Percentiles rank a stretch among this genome's conserved stretches.
Conservation (phyloP, 2,329 filamentous ascomycete genomes). For the Cercospora sojina region DNA sequence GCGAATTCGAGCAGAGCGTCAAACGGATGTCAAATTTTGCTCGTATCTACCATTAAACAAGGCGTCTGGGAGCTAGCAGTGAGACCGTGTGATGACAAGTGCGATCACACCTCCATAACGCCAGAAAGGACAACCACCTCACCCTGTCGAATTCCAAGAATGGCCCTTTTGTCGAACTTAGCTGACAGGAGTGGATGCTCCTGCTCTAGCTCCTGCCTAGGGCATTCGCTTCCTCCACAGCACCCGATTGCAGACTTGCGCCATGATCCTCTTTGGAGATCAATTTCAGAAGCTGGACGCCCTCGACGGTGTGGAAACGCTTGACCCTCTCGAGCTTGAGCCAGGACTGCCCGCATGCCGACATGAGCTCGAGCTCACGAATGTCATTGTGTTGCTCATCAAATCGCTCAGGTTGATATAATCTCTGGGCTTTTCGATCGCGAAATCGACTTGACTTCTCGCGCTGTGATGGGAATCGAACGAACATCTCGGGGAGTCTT, state of each 20-base stretch:
- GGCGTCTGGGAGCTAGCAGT: background rate
- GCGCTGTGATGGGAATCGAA: constrained; percentile 15
- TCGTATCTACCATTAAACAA: background rate
- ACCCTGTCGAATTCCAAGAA: background rate
- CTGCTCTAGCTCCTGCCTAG: background rate
- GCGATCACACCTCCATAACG: background rate
- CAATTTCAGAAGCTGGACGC: constrained; percentile 6
- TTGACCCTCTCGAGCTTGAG: background rate
- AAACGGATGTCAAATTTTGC: background rate
- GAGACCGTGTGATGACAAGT: background rate
- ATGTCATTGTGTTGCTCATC: background rate
- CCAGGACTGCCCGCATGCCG: constrained; percentile 5
- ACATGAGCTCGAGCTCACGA: constrained; percentile 3
- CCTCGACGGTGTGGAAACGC: constrained; percentile 5
- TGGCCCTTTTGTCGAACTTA: background rate
- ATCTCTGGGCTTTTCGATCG: constrained; percentile 17
- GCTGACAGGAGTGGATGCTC: background rate
- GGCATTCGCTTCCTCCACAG: background rate
- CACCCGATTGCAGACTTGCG: background rate
- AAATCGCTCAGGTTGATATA: constrained; percentile 20
- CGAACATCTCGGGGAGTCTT: constrained; percentile 20
- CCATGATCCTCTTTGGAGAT: background rate
- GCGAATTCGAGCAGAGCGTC: background rate
- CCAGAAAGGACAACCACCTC: background rate
- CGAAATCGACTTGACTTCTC: constrained; percentile 10